Evolutionary conservation across 1,284 basidiomycete genomes (phyloP), one percentile per base, ranked within the genome.

Genomic region (Coniophora puteana): DNA sequence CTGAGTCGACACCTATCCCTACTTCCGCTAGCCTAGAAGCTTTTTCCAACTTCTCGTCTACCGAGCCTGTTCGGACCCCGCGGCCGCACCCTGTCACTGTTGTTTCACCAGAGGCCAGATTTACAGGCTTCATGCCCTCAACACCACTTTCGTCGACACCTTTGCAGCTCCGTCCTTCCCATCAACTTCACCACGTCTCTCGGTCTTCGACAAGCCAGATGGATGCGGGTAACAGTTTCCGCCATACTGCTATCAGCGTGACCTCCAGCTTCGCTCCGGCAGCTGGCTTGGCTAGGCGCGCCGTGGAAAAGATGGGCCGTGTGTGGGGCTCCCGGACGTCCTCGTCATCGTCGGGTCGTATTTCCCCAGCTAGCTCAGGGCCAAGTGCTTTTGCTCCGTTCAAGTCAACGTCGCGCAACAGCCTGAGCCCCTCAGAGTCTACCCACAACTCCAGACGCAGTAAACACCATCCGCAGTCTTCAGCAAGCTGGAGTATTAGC

Each of bases 271-370:
- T 85, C 41, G 78, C 76, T 3, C 80, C 82, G 25, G 80, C 81
- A 21, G 80, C 81, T 18, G 82, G 81, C 8, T 67, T 83, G n/a
- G 85, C 83, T 14, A 82, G 80, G 51, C 75, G 80, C 46, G 84
- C 85, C 3, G 83, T 83, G 4, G 83, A 87, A 62, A 82, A 76
- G 57, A 78, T 89, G 64, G 78, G 80, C 35, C 73, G 78, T 38
- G 78, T 77, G 27, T 77, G 71, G 68, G 76, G 74, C 42, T 66
- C 67, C n/a, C 63, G 74, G 38, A 64, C 67, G 44, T 67, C 74
- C 5, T 66, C 67, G 38, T 64, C 70, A 16, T 54, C 55, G 23
- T 44, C 38, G 33, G 57, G 57, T 32, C 42, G 63, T 30, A 63
- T 69, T 21, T 58, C 58, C 35, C 66, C 69, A 28, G 59, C 59